Evolutionary conservation across 331 rosid genomes (phyloP).

Genomic region (Cucumis variabilis): DNA sequence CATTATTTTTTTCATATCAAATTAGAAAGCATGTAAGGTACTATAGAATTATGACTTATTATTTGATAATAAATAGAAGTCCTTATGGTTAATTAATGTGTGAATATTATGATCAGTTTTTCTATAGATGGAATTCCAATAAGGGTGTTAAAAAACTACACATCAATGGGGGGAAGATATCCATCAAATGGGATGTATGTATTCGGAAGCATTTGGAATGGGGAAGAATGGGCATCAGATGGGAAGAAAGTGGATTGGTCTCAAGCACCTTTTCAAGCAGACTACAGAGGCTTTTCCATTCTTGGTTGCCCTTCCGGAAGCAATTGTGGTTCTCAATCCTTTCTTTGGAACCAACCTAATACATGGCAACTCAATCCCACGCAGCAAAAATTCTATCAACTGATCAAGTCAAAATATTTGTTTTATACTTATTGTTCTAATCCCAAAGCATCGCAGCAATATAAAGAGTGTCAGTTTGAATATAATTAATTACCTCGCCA

Average conservation of each 20-base stretch:
- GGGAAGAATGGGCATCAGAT: constrained; percentile 34
- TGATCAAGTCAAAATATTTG: constrained; percentile 10
- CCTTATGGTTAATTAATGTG: too few species aligned
- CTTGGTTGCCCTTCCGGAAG: constrained; percentile 22
- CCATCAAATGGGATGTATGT: constrained; percentile 30
- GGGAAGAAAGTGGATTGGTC: constrained; percentile 36
- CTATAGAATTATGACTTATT: too few species aligned
- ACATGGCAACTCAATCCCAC: background rate
- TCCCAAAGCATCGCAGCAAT: background rate
- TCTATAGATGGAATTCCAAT: constrained; percentile 29
- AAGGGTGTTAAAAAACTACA: constrained; percentile 15
- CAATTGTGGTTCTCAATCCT: background rate
- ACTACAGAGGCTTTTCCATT: constrained; percentile 14
- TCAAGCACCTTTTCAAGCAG: constrained; percentile 34
- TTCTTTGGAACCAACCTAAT: background rate
- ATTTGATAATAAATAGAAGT: too few species aligned
- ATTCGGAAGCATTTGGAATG: constrained; percentile 40
- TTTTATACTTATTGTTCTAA: constrained; percentile 31
- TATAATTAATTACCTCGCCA: too few species aligned
- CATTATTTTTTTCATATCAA: too few species aligned
- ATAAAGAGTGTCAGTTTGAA: constrained; percentile 28
- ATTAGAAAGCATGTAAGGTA: too few species aligned
- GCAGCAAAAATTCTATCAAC: background rate
- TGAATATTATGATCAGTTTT: background rate
- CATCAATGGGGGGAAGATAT: constrained; percentile 7